Evolutionary conservation across 345 rosid species (phyloP).

Genomic region (Kernera saxatilis): DNA sequence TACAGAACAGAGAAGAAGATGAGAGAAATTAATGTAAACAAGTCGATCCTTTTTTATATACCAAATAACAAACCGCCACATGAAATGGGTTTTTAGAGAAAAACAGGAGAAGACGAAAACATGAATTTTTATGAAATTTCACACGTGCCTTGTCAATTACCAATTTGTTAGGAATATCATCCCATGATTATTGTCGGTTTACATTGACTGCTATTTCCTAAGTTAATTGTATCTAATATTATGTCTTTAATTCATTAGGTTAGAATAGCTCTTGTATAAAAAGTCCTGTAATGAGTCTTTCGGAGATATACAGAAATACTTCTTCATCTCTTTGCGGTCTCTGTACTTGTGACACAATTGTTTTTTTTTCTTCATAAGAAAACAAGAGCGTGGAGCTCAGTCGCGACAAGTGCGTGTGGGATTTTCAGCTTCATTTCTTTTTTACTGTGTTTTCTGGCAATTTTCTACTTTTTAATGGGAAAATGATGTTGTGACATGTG

Average conservation of each 20-base stretch:
- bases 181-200: no score
- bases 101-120: not conserved
- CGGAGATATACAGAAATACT: no score
- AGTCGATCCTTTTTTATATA: not conserved
- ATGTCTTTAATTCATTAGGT: no score
- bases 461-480: not conserved
- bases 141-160: not conserved
- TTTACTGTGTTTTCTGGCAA: not conserved
- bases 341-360: no score
- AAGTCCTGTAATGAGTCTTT: no score
- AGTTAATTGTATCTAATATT: no score
- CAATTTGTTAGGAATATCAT: no score
- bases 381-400: constrained; percentile 16
- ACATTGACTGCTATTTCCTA: no score
- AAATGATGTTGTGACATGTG: constrained; percentile 10
- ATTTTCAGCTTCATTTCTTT: not conserved
- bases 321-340: no score
- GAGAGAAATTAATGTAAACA: not conserved
- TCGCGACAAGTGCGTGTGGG: not conserved
- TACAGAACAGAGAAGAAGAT: not conserved
- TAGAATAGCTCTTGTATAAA: no score
- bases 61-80: not conserved
- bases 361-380: not conserved
- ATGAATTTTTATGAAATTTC: not conserved
- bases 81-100: not conserved